Percentiles rank a stretch among this genome's conserved stretches.
These are phyloP conservation scores for Blastobotrys aristatus DNA, from an alignment of 1,139 yeast species.

Conservation along the genomic window DNA sequence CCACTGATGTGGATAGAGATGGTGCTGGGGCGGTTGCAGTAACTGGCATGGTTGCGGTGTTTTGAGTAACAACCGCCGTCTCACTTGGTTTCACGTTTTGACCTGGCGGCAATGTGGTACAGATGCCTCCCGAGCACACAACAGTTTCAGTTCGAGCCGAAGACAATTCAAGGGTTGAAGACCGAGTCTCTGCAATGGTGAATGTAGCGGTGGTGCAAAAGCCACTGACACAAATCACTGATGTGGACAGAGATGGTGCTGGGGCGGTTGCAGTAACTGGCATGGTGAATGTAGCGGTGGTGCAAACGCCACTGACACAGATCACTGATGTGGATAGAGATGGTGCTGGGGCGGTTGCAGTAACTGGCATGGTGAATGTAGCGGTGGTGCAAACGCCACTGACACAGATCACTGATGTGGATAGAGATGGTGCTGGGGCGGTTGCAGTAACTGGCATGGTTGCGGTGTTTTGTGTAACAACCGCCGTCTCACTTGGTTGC, in stretches of 20 bases:
- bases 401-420: neutral
- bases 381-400: neutral
- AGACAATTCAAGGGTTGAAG: neutral
- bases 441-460: neutral
- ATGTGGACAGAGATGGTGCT: neutral
- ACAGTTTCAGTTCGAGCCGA: conserved; percentile 3
- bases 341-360: too few relatives aligned
- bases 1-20: too few relatives aligned
- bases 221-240: neutral
- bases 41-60: too few relatives aligned
- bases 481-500: too few relatives aligned
- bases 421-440: neutral
- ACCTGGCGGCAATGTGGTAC: conserved; percentile 5
- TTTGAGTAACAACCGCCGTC: too few relatives aligned
- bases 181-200: too few relatives aligned
- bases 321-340: too few relatives aligned
- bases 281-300: neutral
- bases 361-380: too few relatives aligned
- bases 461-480: too few relatives aligned
- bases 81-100: too few relatives aligned
- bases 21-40: too few relatives aligned
- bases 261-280: neutral
- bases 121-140: conserved; percentile 3
- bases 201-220: neutral
- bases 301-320: too few relatives aligned